Evolutionary conservation across 768 basidiomycete genomes (phyloP).

Genomic region (Aureoboletus auriporus): DNA sequence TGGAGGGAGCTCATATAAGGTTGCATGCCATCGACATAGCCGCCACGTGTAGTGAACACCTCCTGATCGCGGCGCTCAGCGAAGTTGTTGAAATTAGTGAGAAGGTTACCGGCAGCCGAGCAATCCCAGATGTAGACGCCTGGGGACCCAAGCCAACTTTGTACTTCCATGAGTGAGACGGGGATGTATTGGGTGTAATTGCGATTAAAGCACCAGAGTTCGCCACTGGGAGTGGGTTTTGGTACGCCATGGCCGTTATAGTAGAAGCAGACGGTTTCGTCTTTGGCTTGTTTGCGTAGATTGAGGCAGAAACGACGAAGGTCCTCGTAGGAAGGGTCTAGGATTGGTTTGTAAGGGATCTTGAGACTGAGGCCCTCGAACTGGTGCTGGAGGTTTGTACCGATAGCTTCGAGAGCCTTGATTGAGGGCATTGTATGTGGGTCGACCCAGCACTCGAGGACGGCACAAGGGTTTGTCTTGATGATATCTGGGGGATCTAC

Average conservation of each 20-base stretch:
- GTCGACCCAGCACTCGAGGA: conserved; percentile 96
- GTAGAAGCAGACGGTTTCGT: conserved; percentile 92
- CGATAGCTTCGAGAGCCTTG: conserved; percentile 92
- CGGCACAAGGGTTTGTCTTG: conserved; percentile 95
- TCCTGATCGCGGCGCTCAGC: conserved; percentile 75
- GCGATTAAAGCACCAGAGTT: conserved; percentile 98
- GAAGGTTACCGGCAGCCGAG: conserved; percentile 91
- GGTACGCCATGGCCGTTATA: conserved; percentile 99
- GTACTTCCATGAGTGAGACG: conserved; percentile 89
- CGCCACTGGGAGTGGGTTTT: conserved; percentile 91
- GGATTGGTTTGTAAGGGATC: conserved; percentile 89
- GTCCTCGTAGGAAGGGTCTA: conserved; percentile 95
- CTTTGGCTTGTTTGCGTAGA: conserved; percentile 83
- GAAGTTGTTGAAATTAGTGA: conserved; percentile 82
- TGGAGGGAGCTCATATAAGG: conserved; percentile 88
- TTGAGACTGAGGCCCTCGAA: conserved; percentile 95
- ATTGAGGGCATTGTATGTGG: conserved; percentile 88
- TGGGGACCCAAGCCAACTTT: conserved; percentile 90
- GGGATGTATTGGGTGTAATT: conserved; percentile 99
- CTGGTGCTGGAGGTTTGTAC: conserved; percentile 89
- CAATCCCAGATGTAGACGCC: conserved; percentile 99
- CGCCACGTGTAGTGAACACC: conserved; percentile 51
- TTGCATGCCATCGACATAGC: conserved; percentile 54
- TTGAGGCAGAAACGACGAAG: conserved; percentile 81
- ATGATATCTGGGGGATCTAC: conserved; percentile 97